Conservation (phyloP, 129 eudicot species). For the Oenanthe sinensis region DNA sequence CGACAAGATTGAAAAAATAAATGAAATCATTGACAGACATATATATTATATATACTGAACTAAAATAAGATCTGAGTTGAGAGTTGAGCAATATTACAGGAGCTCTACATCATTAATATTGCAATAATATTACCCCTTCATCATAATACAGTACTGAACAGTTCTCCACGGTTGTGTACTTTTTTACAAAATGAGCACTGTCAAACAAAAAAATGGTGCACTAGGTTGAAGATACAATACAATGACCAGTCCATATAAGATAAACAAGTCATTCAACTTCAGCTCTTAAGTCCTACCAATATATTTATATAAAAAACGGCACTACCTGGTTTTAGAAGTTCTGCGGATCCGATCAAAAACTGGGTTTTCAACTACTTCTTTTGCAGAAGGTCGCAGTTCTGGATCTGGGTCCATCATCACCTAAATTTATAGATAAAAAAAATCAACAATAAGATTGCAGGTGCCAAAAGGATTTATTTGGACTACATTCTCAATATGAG, state of each 20-base stretch:
- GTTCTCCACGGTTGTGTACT: neutral
- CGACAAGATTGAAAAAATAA: too few species aligned
- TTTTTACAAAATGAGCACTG: neutral
- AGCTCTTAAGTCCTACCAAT: slow-evolving; percentile 1
- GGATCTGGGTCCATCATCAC: slow-evolving; percentile 91
- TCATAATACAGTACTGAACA: neutral
- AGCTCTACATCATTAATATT: neutral
- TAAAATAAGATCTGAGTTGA: neutral
- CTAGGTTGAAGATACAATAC: neutral
- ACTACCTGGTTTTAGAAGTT: slow-evolving; percentile 22
- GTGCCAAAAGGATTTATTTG: neutral
- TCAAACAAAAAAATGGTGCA: neutral
- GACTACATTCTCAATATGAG: neutral
- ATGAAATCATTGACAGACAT: neutral
- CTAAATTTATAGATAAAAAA: slow-evolving; percentile 25
- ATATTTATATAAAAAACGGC: neutral
- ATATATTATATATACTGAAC: neutral
- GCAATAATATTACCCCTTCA: neutral
- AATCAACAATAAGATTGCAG: neutral
- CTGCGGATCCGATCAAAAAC: slow-evolving; percentile 36
- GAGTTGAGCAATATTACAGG: neutral
- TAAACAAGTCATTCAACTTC: slow-evolving; percentile 12
- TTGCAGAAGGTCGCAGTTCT: slow-evolving; percentile 68
- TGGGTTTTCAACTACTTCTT: slow-evolving; percentile 48
- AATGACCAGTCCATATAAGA: neutral